These are phyloP conservation scores for Aphanomyces euteiches DNA, from an alignment of 352 stramenopile species.

Conservation along the genomic window DNA sequence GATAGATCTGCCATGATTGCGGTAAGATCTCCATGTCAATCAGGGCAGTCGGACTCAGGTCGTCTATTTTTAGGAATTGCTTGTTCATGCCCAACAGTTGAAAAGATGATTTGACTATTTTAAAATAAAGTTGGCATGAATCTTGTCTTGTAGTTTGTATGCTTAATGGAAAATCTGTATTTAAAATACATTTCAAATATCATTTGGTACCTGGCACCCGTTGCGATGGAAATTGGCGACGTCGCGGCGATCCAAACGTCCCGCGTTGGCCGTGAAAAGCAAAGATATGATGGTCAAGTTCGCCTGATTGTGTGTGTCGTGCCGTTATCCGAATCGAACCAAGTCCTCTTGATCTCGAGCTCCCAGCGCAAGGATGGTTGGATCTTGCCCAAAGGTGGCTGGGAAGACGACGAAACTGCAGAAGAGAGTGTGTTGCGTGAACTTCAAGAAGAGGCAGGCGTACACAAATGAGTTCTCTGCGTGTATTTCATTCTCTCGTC, in stretches of 20 bases:
- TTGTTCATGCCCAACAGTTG: too few relatives aligned
- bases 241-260: slow-evolving; percentile 30
- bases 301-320: slow-evolving; percentile 59
- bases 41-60: too few relatives aligned
- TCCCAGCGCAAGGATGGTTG: slow-evolving; percentile 85
- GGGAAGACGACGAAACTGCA: slow-evolving; percentile 92
- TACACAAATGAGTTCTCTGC: slow-evolving; percentile 35
- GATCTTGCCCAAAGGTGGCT: slow-evolving; percentile 97
- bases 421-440: slow-evolving; percentile 89
- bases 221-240: slow-evolving; percentile 1
- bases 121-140: too few relatives aligned
- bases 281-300: slow-evolving; percentile 59
- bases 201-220: not conserved
- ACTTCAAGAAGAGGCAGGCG: slow-evolving; percentile 91
- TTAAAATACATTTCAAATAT: not conserved
- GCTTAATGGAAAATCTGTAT: not conserved
- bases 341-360: slow-evolving; percentile 82
- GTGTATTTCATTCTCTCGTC: not conserved
- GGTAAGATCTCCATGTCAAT: slow-evolving; percentile 34
- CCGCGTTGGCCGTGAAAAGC: slow-evolving; percentile 53
- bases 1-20: slow-evolving; percentile 66
- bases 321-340: slow-evolving; percentile 11
- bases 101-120: too few relatives aligned
- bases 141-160: too few relatives aligned
- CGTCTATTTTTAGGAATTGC: too few relatives aligned